These are phyloP conservation scores for Selenicereus undatus DNA, from an alignment of 148 eudicot species.

Conservation along the genomic window DNA sequence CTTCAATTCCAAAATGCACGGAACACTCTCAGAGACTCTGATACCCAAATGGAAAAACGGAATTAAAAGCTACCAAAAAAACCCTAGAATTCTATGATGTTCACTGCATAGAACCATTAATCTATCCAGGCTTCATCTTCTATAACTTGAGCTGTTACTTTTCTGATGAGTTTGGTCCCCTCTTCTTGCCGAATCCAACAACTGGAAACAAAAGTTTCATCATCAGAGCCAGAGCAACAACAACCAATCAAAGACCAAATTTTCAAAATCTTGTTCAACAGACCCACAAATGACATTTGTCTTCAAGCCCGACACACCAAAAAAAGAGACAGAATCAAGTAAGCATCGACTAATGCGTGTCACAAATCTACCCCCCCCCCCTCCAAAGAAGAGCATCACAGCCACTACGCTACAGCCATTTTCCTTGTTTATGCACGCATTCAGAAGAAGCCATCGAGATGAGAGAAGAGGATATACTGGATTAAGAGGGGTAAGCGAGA, in stretches of 20 bases:
- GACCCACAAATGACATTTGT: neutral
- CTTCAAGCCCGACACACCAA: too few relatives aligned
- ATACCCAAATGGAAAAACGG: neutral
- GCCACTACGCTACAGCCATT: too few relatives aligned
- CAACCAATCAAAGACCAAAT: neutral
- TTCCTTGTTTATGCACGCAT: too few relatives aligned
- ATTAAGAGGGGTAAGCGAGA: too few relatives aligned
- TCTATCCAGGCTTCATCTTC: constrained; percentile 3
- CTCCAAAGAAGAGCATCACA: too few relatives aligned
- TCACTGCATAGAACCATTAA: neutral
- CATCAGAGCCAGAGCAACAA: neutral
- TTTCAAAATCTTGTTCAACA: neutral
- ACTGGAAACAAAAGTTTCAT: constrained; percentile 33
- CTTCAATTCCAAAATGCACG: neutral
- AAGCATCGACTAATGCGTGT: too few relatives aligned
- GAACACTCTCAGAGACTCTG: neutral
- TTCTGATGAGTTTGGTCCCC: constrained; percentile 75
- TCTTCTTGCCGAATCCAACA: constrained; percentile 76
- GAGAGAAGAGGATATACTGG: too few relatives aligned
- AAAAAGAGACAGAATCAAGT: too few relatives aligned
- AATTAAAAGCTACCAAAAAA: neutral
- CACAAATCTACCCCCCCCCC: too few relatives aligned
- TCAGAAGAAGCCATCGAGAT: too few relatives aligned
- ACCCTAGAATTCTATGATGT: constrained; percentile 10
- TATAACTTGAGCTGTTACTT: constrained; percentile 35